phyloP scores from a whole-genome alignment of 805 yeast species.

The Lipomyces mesembrius region DNA sequence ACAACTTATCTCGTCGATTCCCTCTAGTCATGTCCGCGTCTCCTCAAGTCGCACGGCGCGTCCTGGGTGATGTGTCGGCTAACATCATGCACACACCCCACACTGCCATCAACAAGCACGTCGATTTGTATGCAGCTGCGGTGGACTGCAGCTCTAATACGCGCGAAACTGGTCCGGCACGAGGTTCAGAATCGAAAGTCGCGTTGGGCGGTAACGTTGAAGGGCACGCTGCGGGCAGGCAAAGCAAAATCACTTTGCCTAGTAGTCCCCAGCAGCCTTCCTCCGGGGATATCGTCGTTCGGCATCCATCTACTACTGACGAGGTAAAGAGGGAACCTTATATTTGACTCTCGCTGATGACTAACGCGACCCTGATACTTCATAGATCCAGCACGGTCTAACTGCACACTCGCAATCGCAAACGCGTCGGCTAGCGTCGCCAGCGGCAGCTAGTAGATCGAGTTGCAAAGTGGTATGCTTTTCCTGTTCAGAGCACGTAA shows the following conservation, averaged over 20 bases:
- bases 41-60: conserved; percentile 21
- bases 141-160: not conserved
- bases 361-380: not conserved
- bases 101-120: not conserved
- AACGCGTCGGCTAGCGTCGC: not conserved
- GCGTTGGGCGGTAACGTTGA: not conserved
- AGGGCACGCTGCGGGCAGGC: not conserved
- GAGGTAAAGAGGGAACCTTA: not conserved
- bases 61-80: conserved; percentile 25
- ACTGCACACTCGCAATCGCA: not conserved
- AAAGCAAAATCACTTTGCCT: not conserved
- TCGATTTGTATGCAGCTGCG: not conserved
- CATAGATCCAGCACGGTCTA: not conserved
- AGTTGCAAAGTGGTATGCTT: conserved; percentile 10
- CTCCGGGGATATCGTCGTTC: not conserved
- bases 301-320: not conserved
- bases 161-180: not conserved
- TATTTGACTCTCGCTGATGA: not conserved
- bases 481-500: not conserved
- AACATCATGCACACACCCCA: conserved; percentile 15
- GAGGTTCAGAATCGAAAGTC: not conserved
- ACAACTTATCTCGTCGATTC: not conserved
- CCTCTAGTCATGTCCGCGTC: conserved; percentile 1
- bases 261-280: conserved; percentile 18
- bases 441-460: not conserved